phyloP scores from a whole-genome alignment of 352 stramenopile species.

The Globisporangium acanthophoron region DNA sequence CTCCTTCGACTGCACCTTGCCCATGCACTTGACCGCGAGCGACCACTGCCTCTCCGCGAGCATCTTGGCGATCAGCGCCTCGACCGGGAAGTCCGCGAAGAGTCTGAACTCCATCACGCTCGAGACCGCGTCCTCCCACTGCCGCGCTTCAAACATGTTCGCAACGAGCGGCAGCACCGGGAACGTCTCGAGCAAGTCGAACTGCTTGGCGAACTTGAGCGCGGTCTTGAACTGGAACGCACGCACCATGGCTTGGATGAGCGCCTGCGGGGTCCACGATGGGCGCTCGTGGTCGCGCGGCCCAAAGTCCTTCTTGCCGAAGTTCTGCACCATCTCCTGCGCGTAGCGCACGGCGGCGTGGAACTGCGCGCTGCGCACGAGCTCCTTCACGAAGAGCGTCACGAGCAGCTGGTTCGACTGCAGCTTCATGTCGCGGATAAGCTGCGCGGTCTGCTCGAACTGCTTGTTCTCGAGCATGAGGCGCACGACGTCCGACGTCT shows the following conservation, averaged over 20 bases:
- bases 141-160: constrained; percentile 61
- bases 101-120: constrained; percentile 73
- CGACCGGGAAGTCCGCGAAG: constrained; percentile 63
- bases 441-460: constrained; percentile 55
- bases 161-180: constrained; percentile 51
- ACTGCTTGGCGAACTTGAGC: constrained; percentile 79
- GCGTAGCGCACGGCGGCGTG: constrained; percentile 62
- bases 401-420: constrained; percentile 68
- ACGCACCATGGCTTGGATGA: constrained; percentile 84
- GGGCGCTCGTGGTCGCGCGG: constrained; percentile 21
- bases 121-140: constrained; percentile 68
- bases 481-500: constrained; percentile 72
- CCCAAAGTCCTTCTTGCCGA: constrained; percentile 41
- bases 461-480: constrained; percentile 62
- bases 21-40: constrained; percentile 73
- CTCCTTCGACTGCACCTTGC: constrained; percentile 53
- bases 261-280: constrained; percentile 70
- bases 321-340: constrained; percentile 75
- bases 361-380: constrained; percentile 63
- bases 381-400: constrained; percentile 77
- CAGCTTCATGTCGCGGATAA: constrained; percentile 75
- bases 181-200: constrained; percentile 69
- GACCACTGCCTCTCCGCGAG: constrained; percentile 66
- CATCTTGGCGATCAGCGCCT: constrained; percentile 57
- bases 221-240: constrained; percentile 63